A percentile compares a stretch with the other conserved stretches of the same genome.
Evolutionary conservation across 2,329 filamentous ascomycete genomes (phyloP).

Genomic region (Penicillium sumatraense): DNA sequence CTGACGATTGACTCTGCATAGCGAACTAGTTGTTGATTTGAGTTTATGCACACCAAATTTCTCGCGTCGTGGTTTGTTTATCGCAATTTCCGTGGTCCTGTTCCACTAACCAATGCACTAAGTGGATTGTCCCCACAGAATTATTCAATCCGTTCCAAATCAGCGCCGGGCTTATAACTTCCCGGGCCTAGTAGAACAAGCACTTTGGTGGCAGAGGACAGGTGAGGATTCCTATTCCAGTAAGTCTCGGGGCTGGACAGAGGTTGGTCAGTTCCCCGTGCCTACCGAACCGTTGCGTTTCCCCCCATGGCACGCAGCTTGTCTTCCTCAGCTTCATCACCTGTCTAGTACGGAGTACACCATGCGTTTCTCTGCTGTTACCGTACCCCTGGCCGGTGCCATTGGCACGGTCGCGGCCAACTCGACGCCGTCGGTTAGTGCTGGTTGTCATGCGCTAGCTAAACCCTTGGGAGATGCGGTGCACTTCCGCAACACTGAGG

Average conservation of each 20-base stretch:
- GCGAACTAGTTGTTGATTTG: neutral
- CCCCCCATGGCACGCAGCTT: neutral
- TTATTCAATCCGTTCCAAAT: conserved; percentile 1
- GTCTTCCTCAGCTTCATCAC: neutral
- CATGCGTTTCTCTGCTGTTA: conserved; percentile 25
- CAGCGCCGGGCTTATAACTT: conserved; percentile 5
- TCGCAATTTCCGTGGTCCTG: conserved; percentile 10
- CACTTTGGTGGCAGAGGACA: neutral
- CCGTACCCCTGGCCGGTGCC: conserved; percentile 18
- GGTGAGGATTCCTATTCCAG: neutral
- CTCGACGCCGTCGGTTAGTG: neutral
- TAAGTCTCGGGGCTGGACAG: neutral
- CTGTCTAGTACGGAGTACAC: neutral
- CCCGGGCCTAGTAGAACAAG: too few species aligned
- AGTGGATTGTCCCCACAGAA: conserved; percentile 15
- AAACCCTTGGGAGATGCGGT: conserved; percentile 22
- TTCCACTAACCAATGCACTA: conserved; percentile 6
- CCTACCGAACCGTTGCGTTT: neutral
- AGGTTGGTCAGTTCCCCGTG: neutral
- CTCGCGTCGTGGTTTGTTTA: neutral
- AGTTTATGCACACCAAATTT: neutral
- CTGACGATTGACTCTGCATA: neutral
- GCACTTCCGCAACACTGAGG: conserved; percentile 25
- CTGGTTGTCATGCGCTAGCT: conserved; percentile 26
- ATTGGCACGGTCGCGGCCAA: conserved; percentile 6